Conservation (phyloP, 2,329 filamentous ascomycete genomes). For the Massarina eburnea region DNA sequence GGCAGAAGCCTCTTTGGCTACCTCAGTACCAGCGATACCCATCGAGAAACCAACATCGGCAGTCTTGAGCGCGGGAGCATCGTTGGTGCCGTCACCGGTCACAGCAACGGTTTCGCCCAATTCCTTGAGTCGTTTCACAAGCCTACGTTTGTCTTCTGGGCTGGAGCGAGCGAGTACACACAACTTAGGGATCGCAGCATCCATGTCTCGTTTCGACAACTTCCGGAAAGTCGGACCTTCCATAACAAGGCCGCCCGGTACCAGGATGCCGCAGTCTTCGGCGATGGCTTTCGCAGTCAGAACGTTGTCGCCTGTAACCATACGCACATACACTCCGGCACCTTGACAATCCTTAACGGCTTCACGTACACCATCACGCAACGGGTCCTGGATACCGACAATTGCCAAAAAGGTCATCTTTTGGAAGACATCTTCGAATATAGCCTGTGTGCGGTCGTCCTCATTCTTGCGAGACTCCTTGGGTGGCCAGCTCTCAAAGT, state of each 20-base stretch:
- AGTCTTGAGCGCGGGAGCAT: slow-evolving; percentile 77
- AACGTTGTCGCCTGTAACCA: slow-evolving; percentile 85
- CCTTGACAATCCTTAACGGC: slow-evolving; percentile 73
- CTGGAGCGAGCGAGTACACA: slow-evolving; percentile 70
- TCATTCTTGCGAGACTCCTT: slow-evolving; percentile 59
- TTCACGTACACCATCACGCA: slow-evolving; percentile 72
- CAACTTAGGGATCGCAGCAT: slow-evolving; percentile 61
- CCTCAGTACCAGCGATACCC: slow-evolving; percentile 81
- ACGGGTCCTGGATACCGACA: slow-evolving; percentile 80
- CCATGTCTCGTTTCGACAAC: slow-evolving; percentile 61
- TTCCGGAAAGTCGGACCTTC: slow-evolving; percentile 79
- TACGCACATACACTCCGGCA: slow-evolving; percentile 77
- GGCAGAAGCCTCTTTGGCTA: slow-evolving; percentile 81
- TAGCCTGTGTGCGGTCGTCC: slow-evolving; percentile 63
- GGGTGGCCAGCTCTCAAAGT: slow-evolving; percentile 83
- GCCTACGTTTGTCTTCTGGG: slow-evolving; percentile 68
- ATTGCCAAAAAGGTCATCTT: slow-evolving; percentile 74
- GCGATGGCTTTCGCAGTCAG: slow-evolving; percentile 79
- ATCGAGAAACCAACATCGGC: slow-evolving; percentile 85
- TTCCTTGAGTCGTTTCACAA: slow-evolving; percentile 65
- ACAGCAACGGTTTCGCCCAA: slow-evolving; percentile 78
- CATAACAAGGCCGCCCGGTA: slow-evolving; percentile 70
- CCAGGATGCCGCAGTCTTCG: slow-evolving; percentile 74
- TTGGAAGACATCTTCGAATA: slow-evolving; percentile 69
- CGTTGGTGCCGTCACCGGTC: slow-evolving; percentile 82